phyloP scores from a whole-genome alignment of 306 rosid species.

The Prunus campanulata region DNA sequence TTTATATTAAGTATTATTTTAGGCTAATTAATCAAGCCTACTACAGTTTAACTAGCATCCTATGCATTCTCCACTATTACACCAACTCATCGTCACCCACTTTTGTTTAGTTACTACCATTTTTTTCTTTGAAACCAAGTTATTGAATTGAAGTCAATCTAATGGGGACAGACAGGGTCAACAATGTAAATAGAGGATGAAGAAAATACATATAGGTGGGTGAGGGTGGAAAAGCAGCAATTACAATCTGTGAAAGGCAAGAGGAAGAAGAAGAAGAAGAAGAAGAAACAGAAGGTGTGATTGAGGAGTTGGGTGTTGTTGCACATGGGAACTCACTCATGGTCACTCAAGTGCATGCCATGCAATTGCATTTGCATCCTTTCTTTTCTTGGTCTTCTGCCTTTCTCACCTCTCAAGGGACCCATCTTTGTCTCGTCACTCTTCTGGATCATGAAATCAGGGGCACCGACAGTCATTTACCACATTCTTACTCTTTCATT shows the following conservation, averaged over 20 bases:
- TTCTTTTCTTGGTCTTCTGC: not conserved
- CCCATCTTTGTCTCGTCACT: conserved; percentile 12
- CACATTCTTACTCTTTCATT: not conserved
- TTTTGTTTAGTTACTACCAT: not conserved
- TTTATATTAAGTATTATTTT: not conserved
- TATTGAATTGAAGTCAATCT: not conserved
- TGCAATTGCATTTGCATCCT: conserved; percentile 29
- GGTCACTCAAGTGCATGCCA: conserved; percentile 38
- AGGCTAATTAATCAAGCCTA: not conserved
- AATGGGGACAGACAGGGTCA: conserved; percentile 4
- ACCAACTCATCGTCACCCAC: not conserved
- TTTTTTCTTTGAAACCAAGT: conserved; percentile 4
- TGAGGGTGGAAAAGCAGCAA: not conserved
- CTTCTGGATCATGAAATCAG: not conserved
- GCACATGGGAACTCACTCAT: conserved; percentile 71
- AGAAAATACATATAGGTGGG: not conserved
- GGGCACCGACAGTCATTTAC: conserved; percentile 10
- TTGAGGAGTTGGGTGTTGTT: not conserved
- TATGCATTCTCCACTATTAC: not conserved
- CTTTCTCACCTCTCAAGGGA: conserved; percentile 2
- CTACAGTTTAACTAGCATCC: not conserved
- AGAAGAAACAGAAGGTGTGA: conserved; percentile 18
- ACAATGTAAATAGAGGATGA: not conserved
- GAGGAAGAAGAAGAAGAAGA: not conserved
- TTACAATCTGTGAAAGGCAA: not conserved